Base-by-base conservation (phyloP, 1,284 basidiomycete species). In the Amylostereum areolatum region DNA sequence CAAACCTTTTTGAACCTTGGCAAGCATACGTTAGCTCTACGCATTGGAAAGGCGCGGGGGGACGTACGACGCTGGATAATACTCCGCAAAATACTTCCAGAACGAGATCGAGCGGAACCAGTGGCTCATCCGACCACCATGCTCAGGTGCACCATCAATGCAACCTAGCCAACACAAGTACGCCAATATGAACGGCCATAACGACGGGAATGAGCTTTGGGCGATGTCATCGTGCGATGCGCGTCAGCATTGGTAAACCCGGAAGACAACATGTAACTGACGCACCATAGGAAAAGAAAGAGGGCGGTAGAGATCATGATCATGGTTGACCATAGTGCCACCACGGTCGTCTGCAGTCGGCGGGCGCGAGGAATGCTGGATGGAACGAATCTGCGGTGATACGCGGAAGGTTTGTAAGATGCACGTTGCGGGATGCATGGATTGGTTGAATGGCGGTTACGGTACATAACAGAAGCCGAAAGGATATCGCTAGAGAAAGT, bases 81-180 rank as follows among this genome's bases (percentile, higher is more conserved):
- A 97, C 46, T 92, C 89, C 46, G 89, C 86, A 71, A 92, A 93
- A 63, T 92, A 87, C 57, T 74, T 81, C 89, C 92, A 98, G 55
- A 92, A 77, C 41, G 72, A 66, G 51, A 77, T 64, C 18, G 77
- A 76, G 35, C 94, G 78, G 47, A 92, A 81, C 88, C 87, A 92
- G n/a, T 74, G 72, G 58, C 80, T 86, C 29, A 84, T 73, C 24
- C 92, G 72, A 1, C 90, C 93, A 9, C 95, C 93, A 30, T 75
- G 66, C 52, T 89, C 83, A 0, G 91, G 89, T 46, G 88, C 85
- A 28, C 73, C 70, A 68, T 98, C 95, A 52, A 92, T 72, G 62
- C 72, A 84, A 28, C 72, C 64, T 18, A 85, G 76, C 93, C 94
- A 99, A 43, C 90, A 65, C 52, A 86, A 63, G 66, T 99, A 99